These are phyloP conservation scores for Penicillium concentricum DNA, from an alignment of 2,329 filamentous ascomycete species.

Conservation along the genomic window DNA sequence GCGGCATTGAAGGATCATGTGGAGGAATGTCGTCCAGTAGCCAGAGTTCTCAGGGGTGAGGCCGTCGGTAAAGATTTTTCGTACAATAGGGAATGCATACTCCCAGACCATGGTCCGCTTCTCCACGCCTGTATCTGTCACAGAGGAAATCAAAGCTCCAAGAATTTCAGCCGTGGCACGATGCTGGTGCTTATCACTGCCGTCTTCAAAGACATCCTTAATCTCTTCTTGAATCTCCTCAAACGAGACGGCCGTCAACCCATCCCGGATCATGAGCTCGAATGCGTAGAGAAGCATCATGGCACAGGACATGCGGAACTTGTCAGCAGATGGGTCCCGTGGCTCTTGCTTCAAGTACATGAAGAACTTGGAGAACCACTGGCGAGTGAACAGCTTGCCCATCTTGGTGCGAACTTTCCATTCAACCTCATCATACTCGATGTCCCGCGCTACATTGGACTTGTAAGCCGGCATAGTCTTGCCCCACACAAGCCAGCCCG, in stretches of 20 bases:
- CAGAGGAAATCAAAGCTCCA: constrained; percentile 77
- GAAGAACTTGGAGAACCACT: constrained; percentile 87
- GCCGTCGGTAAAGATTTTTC: constrained; percentile 83
- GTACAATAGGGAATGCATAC: constrained; percentile 84
- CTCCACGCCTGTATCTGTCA: constrained; percentile 72
- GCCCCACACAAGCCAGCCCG: constrained; percentile 95
- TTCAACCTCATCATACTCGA: constrained; percentile 82
- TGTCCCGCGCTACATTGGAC: constrained; percentile 62
- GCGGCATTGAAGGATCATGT: constrained; percentile 81
- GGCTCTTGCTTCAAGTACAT: constrained; percentile 96
- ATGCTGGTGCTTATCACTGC: constrained; percentile 96
- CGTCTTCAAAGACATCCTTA: constrained; percentile 78
- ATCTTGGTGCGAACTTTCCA: constrained; percentile 72
- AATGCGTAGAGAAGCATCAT: constrained; percentile 87
- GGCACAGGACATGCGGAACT: constrained; percentile 85
- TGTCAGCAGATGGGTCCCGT: constrained; percentile 73
- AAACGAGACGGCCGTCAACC: constrained; percentile 72
- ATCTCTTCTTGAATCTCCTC: constrained; percentile 84
- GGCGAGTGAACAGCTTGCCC: constrained; percentile 72
- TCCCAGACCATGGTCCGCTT: constrained; percentile 78
- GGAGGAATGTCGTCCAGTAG: constrained; percentile 94
- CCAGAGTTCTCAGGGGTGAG: constrained; percentile 89
- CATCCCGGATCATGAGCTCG: constrained; percentile 76
- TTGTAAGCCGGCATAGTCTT: constrained; percentile 79
- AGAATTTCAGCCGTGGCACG: constrained; percentile 93